phyloP scores from a whole-genome alignment of 768 basidiomycete species.

The Leccinum variicolor region DNA sequence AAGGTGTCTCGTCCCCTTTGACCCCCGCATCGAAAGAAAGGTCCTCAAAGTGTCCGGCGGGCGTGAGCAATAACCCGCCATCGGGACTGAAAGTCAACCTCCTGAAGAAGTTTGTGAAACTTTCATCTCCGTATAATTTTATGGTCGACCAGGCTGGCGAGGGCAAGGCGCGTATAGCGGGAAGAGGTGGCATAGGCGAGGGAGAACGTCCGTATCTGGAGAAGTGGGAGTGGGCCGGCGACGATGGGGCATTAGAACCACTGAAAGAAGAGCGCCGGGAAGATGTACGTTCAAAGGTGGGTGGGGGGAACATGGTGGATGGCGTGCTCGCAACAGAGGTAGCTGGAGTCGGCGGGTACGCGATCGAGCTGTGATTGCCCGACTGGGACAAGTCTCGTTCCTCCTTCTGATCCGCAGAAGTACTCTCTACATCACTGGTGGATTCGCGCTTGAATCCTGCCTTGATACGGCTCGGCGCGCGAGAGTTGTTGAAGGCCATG shows the following conservation, averaged over 20 bases:
- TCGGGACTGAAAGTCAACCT: slow-evolving; percentile 93
- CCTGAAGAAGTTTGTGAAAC: slow-evolving; percentile 93
- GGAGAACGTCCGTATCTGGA: slow-evolving; percentile 76
- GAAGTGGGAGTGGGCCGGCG: slow-evolving; percentile 56
- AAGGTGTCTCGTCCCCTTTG: slow-evolving; percentile 40
- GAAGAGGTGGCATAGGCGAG: slow-evolving; percentile 88
- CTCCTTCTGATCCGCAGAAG: slow-evolving; percentile 55
- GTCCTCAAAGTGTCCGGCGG: slow-evolving; percentile 97
- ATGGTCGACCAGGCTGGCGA: slow-evolving; percentile 64
- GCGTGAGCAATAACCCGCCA: slow-evolving; percentile 88
- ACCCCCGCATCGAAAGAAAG: slow-evolving; percentile 50
- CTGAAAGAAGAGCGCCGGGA: slow-evolving; percentile 68
- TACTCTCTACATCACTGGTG: slow-evolving; percentile 74
- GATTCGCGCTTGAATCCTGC: slow-evolving; percentile 65
- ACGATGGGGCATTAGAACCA: slow-evolving; percentile 75
- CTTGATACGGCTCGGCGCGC: slow-evolving; percentile 66
- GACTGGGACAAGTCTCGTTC: slow-evolving; percentile 28
- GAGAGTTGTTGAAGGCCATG: slow-evolving; percentile 62
- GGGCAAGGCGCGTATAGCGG: slow-evolving; percentile 78
- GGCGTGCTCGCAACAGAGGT: slow-evolving; percentile 69
- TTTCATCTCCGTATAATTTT: slow-evolving; percentile 93
- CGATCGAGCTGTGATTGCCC: slow-evolving; percentile 30
- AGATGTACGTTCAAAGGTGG: slow-evolving; percentile 58
- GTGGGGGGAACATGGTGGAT: slow-evolving; percentile 43
- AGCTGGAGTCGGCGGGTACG: slow-evolving; percentile 56